These are phyloP conservation scores for Trichoderma reesei DNA, from an alignment of 495 filamentous ascomycete species.

Conservation along the genomic window DNA sequence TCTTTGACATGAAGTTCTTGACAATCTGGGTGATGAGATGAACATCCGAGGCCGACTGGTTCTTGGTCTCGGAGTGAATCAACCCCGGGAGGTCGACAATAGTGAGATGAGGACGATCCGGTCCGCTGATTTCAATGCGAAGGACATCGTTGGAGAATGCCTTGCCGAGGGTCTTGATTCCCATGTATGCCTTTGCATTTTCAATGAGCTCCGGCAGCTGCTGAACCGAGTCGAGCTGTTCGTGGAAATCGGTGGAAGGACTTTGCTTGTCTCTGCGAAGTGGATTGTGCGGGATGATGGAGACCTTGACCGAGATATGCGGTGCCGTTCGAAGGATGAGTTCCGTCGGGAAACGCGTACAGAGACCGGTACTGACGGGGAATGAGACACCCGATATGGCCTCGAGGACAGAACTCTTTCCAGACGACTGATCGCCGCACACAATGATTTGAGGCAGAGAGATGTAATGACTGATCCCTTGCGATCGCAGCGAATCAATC, in stretches of 20 bases:
- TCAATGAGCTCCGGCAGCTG: conserved; percentile 33
- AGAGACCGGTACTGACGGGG: conserved; percentile 48
- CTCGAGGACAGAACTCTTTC: conserved; percentile 66
- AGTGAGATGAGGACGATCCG: conserved; percentile 52
- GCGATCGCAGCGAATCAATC: conserved; percentile 46
- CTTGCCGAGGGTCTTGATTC: conserved; percentile 27
- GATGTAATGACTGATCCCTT: conserved; percentile 46
- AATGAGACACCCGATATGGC: conserved; percentile 63
- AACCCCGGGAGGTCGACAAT: conserved; percentile 63
- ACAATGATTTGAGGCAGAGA: conserved; percentile 60
- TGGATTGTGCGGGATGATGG: conserved; percentile 32
- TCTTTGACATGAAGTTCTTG: conserved; percentile 49
- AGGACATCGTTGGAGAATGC: conserved; percentile 56
- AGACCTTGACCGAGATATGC: conserved; percentile 28
- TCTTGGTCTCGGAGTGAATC: conserved; percentile 43
- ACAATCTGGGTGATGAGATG: conserved; percentile 44
- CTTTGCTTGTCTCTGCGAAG: conserved; percentile 18
- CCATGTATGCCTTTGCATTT: conserved; percentile 43
- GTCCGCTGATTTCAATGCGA: conserved; percentile 58
- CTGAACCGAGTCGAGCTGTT: conserved; percentile 17
- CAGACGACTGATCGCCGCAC: conserved; percentile 58
- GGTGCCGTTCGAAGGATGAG: conserved; percentile 40
- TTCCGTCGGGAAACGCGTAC: conserved; percentile 59
- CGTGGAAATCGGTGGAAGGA: conserved; percentile 18
- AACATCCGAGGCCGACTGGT: conserved; percentile 38